Evolutionary conservation across 2,329 filamentous ascomycete species (phyloP).

Genomic region (Penicillium sp.): DNA sequence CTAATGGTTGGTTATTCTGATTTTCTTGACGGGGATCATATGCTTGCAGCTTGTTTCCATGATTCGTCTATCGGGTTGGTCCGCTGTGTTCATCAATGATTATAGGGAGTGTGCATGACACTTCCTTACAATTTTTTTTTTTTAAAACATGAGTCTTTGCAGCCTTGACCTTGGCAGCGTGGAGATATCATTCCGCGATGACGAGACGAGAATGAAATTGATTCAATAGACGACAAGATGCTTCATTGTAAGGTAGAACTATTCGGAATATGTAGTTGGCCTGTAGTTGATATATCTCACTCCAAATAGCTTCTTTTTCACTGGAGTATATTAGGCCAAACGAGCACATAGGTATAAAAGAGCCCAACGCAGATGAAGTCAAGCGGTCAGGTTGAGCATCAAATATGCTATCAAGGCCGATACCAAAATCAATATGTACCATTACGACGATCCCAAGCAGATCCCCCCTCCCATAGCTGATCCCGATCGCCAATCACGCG

Average conservation of each 20-base stretch:
- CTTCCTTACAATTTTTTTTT: conserved; percentile 2
- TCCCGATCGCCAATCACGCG: too few species aligned
- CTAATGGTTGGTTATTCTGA: conserved; percentile 15
- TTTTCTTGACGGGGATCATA: conserved; percentile 6
- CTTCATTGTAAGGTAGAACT: background rate
- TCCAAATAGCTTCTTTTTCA: background rate
- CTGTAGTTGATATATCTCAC: background rate
- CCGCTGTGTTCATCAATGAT: conserved; percentile 5
- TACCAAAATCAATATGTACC: background rate
- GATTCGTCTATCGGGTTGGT: conserved; percentile 7
- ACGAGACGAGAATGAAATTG: conserved; percentile 8
- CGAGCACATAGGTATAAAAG: background rate
- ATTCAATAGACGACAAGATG: conserved; percentile 14
- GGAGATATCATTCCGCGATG: conserved; percentile 1
- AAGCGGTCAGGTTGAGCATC: background rate
- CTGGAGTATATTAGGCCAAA: background rate
- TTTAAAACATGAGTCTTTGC: background rate
- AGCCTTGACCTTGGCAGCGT: background rate
- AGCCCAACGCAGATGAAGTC: background rate
- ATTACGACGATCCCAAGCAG: too few species aligned
- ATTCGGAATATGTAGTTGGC: background rate
- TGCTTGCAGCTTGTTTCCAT: conserved; percentile 4
- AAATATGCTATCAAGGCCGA: background rate
- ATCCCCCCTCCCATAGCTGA: too few species aligned
- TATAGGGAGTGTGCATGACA: conserved; percentile 2